These are phyloP conservation scores for Blastosporella zonata DNA, from an alignment of 1,284 basidiomycete genomes.

Conservation along the genomic window DNA sequence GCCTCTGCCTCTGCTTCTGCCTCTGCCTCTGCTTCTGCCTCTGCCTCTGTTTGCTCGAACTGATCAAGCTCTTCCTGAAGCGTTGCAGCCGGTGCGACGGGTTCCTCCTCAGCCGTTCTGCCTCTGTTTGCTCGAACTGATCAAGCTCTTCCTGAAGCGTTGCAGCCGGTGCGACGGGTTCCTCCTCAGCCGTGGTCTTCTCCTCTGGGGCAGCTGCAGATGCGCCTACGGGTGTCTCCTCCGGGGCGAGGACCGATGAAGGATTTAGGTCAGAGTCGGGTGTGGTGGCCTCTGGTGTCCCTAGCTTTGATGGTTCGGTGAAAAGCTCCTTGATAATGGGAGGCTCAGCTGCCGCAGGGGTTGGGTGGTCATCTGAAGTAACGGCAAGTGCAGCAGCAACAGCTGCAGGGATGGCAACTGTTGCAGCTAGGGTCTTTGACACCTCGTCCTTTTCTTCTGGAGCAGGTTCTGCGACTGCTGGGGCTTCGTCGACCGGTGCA, in stretches of 20 bases:
- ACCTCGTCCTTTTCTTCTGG: neutral
- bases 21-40: neutral
- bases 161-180: neutral
- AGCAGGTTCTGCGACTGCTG: neutral
- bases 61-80: neutral
- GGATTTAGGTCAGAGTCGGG: slow-evolving; percentile 6
- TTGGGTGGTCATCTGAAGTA: neutral
- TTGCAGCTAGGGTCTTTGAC: neutral
- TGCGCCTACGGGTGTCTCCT: neutral
- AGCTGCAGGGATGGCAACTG: neutral
- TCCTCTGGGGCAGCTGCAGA: neutral
- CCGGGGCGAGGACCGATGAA: slow-evolving; percentile 4
- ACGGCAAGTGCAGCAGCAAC: neutral
- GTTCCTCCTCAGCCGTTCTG: neutral
- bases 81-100: neutral
- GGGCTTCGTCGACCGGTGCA: neutral
- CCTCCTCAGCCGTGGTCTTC: neutral
- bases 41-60: neutral
- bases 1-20: no score
- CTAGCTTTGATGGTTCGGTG: neutral
- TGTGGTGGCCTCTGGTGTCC: slow-evolving; percentile 2
- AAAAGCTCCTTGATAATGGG: neutral
- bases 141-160: neutral
- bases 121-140: neutral
- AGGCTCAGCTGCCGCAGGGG: neutral